These are phyloP conservation scores for Myxozyma lipomycoides DNA, from an alignment of 805 yeast genomes.

Conservation along the genomic window DNA sequence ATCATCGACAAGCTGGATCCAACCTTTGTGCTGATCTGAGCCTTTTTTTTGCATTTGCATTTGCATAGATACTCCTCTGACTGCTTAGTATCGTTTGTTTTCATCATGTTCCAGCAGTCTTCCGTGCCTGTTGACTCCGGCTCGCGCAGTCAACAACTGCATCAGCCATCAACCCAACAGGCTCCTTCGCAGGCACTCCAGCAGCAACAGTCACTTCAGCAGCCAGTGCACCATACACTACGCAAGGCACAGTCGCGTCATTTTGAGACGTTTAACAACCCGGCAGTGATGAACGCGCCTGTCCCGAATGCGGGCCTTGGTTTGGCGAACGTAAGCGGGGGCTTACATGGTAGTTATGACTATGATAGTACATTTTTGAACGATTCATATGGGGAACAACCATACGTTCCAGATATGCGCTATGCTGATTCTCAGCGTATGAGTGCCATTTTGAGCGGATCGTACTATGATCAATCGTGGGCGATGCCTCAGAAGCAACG, in stretches of 20 bases:
- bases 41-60: too few relatives aligned
- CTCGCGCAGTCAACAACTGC: too few relatives aligned
- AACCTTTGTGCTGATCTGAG: too few relatives aligned
- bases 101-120: neutral
- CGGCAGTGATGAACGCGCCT: neutral
- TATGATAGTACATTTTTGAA: neutral
- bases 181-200: too few relatives aligned
- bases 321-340: neutral
- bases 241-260: constrained; percentile 27
- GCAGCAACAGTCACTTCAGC: neutral
- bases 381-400: constrained; percentile 6
- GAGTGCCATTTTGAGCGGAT: constrained; percentile 3
- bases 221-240: neutral
- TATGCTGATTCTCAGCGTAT: constrained; percentile 9
- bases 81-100: neutral
- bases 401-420: constrained; percentile 6
- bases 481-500: constrained; percentile 6
- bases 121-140: too few relatives aligned
- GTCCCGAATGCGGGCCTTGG: neutral
- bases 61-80: too few relatives aligned
- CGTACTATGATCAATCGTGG: constrained; percentile 6
- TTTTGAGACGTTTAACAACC: constrained; percentile 22
- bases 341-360: neutral
- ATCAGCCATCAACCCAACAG: too few relatives aligned
- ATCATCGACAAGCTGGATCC: too few relatives aligned